Percentiles rank a stretch among this genome's conserved stretches.
phyloP scores from a whole-genome alignment of 1,139 yeast species.

The Ogataea hybrid region DNA sequence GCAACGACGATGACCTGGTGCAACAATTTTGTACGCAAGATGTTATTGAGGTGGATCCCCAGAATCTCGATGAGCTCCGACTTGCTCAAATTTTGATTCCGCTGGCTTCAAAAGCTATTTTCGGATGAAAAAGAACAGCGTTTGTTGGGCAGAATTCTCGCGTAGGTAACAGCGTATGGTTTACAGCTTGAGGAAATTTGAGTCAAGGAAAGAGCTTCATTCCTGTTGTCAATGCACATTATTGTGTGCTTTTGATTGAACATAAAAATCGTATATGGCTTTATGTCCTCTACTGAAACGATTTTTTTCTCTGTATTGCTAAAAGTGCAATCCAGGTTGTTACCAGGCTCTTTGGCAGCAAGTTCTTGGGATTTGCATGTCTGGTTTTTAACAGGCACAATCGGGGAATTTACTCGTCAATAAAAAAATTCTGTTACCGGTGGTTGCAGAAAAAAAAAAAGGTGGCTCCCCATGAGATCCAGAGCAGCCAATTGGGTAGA shows the following conservation, averaged over 20 bases:
- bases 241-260: too few relatives aligned
- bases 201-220: background rate
- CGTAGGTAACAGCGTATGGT: too few relatives aligned
- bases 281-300: too few relatives aligned
- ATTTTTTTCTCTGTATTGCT: too few relatives aligned
- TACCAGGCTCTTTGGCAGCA: too few relatives aligned
- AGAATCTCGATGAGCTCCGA: constrained; percentile 17
- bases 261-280: too few relatives aligned
- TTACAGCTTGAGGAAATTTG: background rate
- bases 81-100: constrained; percentile 33
- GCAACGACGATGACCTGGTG: constrained; percentile 24
- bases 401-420: background rate
- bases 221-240: too few relatives aligned
- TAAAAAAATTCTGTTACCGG: constrained; percentile 7
- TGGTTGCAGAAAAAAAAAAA: constrained; percentile 6
- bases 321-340: too few relatives aligned
- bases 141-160: background rate
- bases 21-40: constrained; percentile 28
- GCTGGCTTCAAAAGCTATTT: constrained; percentile 33
- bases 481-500: background rate
- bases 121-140: constrained; percentile 16
- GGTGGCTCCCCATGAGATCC: background rate
- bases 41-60: constrained; percentile 12
- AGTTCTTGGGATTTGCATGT: too few relatives aligned
- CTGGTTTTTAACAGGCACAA: background rate